Evolutionary conservation across 208 protist species (phyloP).

Genomic region (Leishmania tropica): DNA sequence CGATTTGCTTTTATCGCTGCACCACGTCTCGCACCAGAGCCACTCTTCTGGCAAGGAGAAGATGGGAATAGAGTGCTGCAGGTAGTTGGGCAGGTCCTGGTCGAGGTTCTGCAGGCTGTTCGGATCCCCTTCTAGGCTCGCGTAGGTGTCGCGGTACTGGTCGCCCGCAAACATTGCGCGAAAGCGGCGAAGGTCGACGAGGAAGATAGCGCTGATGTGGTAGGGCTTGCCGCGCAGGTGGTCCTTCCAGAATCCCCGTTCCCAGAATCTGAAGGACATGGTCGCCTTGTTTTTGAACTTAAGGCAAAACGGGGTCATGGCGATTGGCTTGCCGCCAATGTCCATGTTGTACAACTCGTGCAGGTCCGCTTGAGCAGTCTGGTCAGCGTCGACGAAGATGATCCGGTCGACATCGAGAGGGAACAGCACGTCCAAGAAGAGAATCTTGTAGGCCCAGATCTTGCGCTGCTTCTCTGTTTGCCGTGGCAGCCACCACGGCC

Average conservation of each 20-base stretch:
- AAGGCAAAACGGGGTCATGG: conserved; percentile 98
- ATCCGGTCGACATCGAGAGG: conserved; percentile 96
- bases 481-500: conserved; percentile 96
- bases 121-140: conserved; percentile 86
- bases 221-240: conserved; percentile 96
- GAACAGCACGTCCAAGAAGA: conserved; percentile 99
- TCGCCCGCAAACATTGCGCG: conserved; percentile 93
- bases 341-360: conserved; percentile 98
- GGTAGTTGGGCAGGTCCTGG: conserved; percentile 98
- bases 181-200: conserved; percentile 94
- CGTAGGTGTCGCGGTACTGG: conserved; percentile 91
- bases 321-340: conserved; percentile 92
- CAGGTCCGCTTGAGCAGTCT: conserved; percentile 88
- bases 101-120: conserved; percentile 92
- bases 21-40: conserved; percentile 99
- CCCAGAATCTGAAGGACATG: conserved; percentile 93
- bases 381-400: conserved; percentile 99
- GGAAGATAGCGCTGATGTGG: conserved; percentile 98
- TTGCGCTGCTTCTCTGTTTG: conserved; percentile 98
- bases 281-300: conserved; percentile 89
- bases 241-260: conserved; percentile 94
- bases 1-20: conserved; percentile 88
- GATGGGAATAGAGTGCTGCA: conserved; percentile 94
- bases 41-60: conserved; percentile 97
- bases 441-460: conserved; percentile 99